A percentile compares a stretch with the other conserved stretches of the same genome.
phyloP scores from a whole-genome alignment of 1,284 basidiomycete species.

The Sphagnurus paluster region DNA sequence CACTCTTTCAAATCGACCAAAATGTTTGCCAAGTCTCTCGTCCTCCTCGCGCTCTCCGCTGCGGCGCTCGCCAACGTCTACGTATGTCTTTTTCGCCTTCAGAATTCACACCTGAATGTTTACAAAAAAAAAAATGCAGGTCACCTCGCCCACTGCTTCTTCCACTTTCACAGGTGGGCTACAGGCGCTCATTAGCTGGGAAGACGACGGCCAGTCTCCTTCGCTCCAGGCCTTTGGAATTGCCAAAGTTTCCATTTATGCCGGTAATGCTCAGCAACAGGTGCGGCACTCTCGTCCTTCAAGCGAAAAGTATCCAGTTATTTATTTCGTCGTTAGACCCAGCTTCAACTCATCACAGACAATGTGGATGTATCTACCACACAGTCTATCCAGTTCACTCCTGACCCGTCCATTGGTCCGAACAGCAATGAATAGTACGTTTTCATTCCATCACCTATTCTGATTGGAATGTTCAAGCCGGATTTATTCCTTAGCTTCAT shows the following conservation, averaged over 20 bases:
- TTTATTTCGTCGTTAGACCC: no score
- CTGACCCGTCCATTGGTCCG: slow-evolving; percentile 62
- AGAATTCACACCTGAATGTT: slow-evolving; percentile 6
- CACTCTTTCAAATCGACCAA: slow-evolving; percentile 31
- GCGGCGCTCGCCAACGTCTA: slow-evolving; percentile 59
- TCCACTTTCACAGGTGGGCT: slow-evolving; percentile 62
- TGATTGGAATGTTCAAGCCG: slow-evolving; percentile 5
- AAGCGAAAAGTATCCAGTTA: no score
- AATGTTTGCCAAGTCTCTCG: slow-evolving; percentile 52
- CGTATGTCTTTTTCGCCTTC: slow-evolving; percentile 48
- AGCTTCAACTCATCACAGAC: slow-evolving; percentile 61
- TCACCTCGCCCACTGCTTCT: slow-evolving; percentile 57
- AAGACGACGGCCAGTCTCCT: slow-evolving; percentile 60
- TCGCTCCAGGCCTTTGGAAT: slow-evolving; percentile 59
- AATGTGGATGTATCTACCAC: slow-evolving; percentile 63
- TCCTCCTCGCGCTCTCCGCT: slow-evolving; percentile 55
- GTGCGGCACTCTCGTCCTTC: slow-evolving; percentile 33
- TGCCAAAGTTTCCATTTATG: slow-evolving; percentile 67
- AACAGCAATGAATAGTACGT: slow-evolving; percentile 61
- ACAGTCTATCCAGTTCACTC: slow-evolving; percentile 54
- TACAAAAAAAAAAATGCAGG: slow-evolving; percentile 34
- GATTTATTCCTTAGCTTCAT: slow-evolving; percentile 57
- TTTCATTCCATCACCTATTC: neutral
- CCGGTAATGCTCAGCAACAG: slow-evolving; percentile 62
- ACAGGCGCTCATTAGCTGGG: slow-evolving; percentile 63